Base-by-base conservation (phyloP, 306 rosid genomes). In the Vigna unguiculata region DNA sequence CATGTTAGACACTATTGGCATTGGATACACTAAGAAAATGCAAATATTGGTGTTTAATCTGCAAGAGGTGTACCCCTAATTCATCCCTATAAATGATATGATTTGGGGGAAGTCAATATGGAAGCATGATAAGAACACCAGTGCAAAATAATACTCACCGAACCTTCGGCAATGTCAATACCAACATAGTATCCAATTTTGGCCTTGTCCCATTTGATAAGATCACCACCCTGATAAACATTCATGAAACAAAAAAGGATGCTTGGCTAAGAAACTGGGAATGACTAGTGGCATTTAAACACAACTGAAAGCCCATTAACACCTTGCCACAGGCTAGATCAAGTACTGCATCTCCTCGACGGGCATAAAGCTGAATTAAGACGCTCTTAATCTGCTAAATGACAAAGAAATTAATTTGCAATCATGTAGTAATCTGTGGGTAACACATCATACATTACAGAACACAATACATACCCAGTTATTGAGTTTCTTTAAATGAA, bases 241-340 rank as follows among this genome's bases (percentile, higher is more conserved):
- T 34, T 66, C 66, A 52, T 74, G 36, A 28, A 63, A 48, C 49
- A 63, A 53, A 58, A 30, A 43, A 32, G 40, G 38, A 75, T 30
- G 80, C 60, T 74, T 48, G 69, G 75, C 30, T 10, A 55, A 75
- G 24, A 40, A 68, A 34, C 22, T 61, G 28, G 76, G 52, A 59
- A 19, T 54, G 32, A 38, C 32, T 48, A 65, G 80, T 24, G 34
- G 17, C 34, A 53, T 17, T 40, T 53, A 25, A 77, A 51, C 13
- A 32, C 48, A 36, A 32, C 14, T 68, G 34, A 62, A 86, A 80
- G 54, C 32, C 53, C 48, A 28, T 40, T 57, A 74, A 66, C 81
- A 95, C 99, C 99, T 95, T 95, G 86, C 99, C 99, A 78, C 99
- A 95, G 66, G 97, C 99, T 28, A 95, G 93, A 83, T 95, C 99